These are phyloP conservation scores for Colletotrichum orbiculare DNA, from an alignment of 2,329 filamentous ascomycete genomes.

Conservation along the genomic window DNA sequence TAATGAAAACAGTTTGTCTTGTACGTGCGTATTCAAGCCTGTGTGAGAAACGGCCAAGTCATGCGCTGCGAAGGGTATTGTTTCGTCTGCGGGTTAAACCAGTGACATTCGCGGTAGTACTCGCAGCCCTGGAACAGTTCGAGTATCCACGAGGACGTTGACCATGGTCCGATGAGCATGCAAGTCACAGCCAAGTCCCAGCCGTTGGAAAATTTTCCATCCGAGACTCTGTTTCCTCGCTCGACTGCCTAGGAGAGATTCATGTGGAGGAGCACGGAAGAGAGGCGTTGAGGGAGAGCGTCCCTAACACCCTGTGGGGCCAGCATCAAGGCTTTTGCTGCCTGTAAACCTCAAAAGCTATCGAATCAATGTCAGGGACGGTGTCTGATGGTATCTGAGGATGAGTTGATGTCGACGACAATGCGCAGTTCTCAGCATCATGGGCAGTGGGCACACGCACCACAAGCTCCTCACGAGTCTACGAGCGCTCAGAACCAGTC, in stretches of 20 bases:
- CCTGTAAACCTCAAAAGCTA: conserved; percentile 44
- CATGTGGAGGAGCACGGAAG: conserved; percentile 37
- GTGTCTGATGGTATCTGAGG: conserved; percentile 38
- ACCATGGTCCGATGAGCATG: too few relatives aligned
- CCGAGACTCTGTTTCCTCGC: too few relatives aligned
- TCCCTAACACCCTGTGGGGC: conserved; percentile 44
- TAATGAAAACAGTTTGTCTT: background rate
- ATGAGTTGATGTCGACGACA: conserved; percentile 39
- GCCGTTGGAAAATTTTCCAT: too few relatives aligned
- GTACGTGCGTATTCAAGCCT: background rate
- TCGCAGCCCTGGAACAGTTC: too few relatives aligned
- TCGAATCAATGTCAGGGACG: conserved; percentile 21
- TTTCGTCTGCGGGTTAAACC: too few relatives aligned
- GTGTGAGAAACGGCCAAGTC: too few relatives aligned
- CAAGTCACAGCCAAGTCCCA: too few relatives aligned
- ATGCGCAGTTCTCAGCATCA: conserved; percentile 41
- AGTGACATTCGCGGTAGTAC: too few relatives aligned
- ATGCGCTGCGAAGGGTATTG: too few relatives aligned
- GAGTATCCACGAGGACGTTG: too few relatives aligned
- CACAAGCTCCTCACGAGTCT: conserved; percentile 37
- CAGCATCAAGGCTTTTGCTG: conserved; percentile 46
- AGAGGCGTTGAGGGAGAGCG: conserved; percentile 41
- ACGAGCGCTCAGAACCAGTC: conserved; percentile 35
- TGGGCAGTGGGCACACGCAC: conserved; percentile 40
- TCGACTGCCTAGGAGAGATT: too few relatives aligned